A percentile compares a stretch with the other conserved stretches of the same genome.
Evolutionary conservation across 306 rosid genomes (phyloP).

Genomic region (Betula pendula): DNA sequence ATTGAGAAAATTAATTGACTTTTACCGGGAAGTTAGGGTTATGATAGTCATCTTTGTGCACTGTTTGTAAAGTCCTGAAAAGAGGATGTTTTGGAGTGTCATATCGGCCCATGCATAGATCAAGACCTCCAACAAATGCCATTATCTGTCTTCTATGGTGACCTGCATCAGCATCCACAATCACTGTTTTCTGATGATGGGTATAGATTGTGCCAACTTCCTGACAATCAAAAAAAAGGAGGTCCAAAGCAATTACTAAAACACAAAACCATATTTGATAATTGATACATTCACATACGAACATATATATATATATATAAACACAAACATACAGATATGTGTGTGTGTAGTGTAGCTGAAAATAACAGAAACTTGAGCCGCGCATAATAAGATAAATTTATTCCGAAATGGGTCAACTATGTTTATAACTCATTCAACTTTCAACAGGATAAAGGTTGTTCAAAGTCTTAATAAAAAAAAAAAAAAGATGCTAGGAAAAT

Average conservation of each 20-base stretch:
- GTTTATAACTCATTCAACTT: neutral
- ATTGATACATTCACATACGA: neutral
- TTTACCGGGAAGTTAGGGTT: constrained; percentile 74
- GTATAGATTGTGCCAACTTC: constrained; percentile 89
- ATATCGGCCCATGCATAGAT: constrained; percentile 77
- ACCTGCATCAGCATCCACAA: constrained; percentile 88
- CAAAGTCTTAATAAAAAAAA: neutral
- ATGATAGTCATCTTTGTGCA: constrained; percentile 71
- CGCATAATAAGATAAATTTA: neutral
- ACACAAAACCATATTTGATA: neutral
- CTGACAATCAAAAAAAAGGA: constrained; percentile 36
- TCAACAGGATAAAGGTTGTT: neutral
- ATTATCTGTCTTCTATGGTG: constrained; percentile 63
- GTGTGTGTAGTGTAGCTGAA: neutral
- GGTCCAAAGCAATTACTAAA: constrained; percentile 17
- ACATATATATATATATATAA: neutral
- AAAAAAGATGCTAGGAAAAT: neutral
- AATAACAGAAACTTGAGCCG: neutral
- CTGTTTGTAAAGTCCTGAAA: constrained; percentile 61
- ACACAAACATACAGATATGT: neutral
- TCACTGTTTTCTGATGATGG: constrained; percentile 93
- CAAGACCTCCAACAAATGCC: constrained; percentile 95
- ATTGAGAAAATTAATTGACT: constrained; percentile 13
- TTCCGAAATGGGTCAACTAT: neutral
- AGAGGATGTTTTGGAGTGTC: constrained; percentile 74